Base-by-base conservation (phyloP, 2,329 filamentous ascomycete species). In the Cladorrhinum sp. region DNA sequence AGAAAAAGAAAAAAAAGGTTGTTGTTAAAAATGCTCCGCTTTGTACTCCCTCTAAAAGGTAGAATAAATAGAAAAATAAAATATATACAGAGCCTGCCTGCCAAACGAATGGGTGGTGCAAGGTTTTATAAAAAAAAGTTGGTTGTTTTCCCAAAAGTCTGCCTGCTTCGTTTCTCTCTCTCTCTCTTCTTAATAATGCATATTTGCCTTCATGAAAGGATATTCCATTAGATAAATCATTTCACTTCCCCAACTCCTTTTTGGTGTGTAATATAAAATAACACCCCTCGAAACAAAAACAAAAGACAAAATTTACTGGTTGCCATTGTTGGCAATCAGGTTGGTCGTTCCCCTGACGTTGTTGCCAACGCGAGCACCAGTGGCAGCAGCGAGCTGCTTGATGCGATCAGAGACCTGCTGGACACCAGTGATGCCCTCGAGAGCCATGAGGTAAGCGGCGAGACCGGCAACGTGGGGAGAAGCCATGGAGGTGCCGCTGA, bases 391-490 rank as follows among this genome's bases (percentile, higher is more conserved):
- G 24, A 88, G 79, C 62, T 75, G 71, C 75, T 80, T 81, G 69
- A 88, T 80, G 64, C 79, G 75, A 60, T 76, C 65, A 33, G 74
- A 74, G 59, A 86, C 78, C 12, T 69, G 74, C 46, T 71, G 73
- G 23, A 82, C 76, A 54, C 74, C 73, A 7, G 72, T 76, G 63
- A 86, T 72, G 57, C 73, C 68, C 74, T 85, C 81, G 58, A 86
- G 78, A 57, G 75, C 68, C 76, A 90, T 86, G 30, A 91, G 75
- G 73, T 90, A 91, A 26, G 86, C 86, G 14, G 85, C 86, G 2
- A 91, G 77, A 53, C 88, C 88, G 53, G 85, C 82, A 58, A 90
- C 80, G 71, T 90, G 87, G 1, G 88, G 88, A 12, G 82, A 81
- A 24, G 88, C 86, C 86, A 88, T 89, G 64, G 81, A 82, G 63